A percentile compares a stretch with the other conserved stretches of the same genome.
These are phyloP conservation scores for Ceratocystis lukuohia DNA, from an alignment of 2,329 filamentous ascomycete species.

Conservation along the genomic window DNA sequence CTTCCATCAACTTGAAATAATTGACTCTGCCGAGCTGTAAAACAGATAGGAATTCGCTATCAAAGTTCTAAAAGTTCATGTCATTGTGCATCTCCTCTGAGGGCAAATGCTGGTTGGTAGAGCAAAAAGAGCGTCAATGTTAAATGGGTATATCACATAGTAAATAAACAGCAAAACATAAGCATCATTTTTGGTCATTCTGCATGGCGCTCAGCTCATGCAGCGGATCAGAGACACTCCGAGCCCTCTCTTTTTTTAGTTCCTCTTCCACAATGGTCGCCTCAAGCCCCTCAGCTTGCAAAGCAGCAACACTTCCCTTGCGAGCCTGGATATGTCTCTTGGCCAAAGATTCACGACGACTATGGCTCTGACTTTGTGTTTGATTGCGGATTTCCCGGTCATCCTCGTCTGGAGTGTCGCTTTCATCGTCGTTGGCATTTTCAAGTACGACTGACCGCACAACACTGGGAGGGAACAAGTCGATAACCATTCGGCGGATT, in stretches of 20 bases:
- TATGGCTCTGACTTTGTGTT: slow-evolving; percentile 3
- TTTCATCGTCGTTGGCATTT: slow-evolving; percentile 44
- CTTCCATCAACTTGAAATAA: background rate
- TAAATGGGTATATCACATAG: background rate
- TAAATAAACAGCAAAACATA: slow-evolving; percentile 9
- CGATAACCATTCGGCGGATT: slow-evolving; percentile 78
- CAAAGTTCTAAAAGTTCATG: background rate
- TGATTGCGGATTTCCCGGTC: slow-evolving; percentile 24
- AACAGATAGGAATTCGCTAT: background rate
- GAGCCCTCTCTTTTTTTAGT: slow-evolving; percentile 42
- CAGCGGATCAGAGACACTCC: slow-evolving; percentile 37
- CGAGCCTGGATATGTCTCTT: slow-evolving; percentile 13
- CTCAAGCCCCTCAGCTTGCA: slow-evolving; percentile 11
- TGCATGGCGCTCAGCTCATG: slow-evolving; percentile 13
- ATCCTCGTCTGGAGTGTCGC: slow-evolving; percentile 28
- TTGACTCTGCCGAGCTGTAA: background rate
- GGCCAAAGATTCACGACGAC: slow-evolving; percentile 12
- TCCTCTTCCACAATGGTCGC: slow-evolving; percentile 25
- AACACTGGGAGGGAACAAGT: slow-evolving; percentile 85
- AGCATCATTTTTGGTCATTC: background rate
- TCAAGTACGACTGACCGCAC: slow-evolving; percentile 73
- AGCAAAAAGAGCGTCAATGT: background rate
- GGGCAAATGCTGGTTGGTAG: background rate
- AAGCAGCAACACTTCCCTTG: slow-evolving; percentile 15
- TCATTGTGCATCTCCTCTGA: background rate